phyloP scores from a whole-genome alignment of 768 basidiomycete species.

The Russula vinacea region DNA sequence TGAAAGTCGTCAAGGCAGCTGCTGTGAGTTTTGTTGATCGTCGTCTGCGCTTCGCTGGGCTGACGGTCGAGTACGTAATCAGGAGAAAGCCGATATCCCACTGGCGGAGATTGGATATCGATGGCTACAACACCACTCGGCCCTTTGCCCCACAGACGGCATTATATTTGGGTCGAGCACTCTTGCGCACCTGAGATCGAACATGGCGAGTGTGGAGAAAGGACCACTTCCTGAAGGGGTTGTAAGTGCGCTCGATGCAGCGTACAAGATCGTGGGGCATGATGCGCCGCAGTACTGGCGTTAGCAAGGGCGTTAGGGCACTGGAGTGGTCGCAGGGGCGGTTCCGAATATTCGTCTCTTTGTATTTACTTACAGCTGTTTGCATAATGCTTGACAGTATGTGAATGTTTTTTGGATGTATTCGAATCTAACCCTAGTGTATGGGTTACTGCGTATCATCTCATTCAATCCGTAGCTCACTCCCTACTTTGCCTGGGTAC shows the following conservation, averaged over 20 bases:
- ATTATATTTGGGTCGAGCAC: slow-evolving; percentile 4
- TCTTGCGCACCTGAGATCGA: background rate
- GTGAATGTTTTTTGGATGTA: too few relatives aligned
- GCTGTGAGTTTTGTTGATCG: background rate
- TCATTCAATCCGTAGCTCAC: too few relatives aligned
- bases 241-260: background rate
- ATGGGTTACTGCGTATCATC: too few relatives aligned
- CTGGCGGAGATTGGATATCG: background rate
- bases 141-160: background rate
- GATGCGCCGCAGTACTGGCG: slow-evolving; percentile 1
- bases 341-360: background rate
- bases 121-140: background rate
- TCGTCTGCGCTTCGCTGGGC: background rate
- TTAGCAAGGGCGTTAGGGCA: too few relatives aligned
- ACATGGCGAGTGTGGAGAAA: background rate
- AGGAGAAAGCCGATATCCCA: background rate
- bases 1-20: background rate
- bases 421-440: too few relatives aligned
- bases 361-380: background rate
- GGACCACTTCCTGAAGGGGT: background rate
- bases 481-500: too few relatives aligned
- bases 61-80: background rate
- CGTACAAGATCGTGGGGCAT: background rate
- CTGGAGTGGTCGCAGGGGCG: background rate
- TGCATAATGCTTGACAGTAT: too few relatives aligned